phyloP scores from a whole-genome alignment of 139 green algal species.

The Zygnema circumcarinatum region DNA sequence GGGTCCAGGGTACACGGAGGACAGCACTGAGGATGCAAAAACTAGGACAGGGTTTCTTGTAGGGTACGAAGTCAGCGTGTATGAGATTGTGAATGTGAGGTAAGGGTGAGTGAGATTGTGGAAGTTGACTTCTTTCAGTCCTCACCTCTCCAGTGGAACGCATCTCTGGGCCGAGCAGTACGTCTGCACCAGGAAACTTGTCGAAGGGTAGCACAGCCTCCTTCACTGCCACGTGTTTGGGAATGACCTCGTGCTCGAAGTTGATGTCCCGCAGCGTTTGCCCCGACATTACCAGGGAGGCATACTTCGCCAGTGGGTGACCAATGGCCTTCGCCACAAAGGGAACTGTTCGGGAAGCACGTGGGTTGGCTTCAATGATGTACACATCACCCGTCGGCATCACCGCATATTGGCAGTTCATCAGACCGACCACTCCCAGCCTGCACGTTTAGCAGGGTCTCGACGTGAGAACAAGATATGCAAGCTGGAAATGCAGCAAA shows the following conservation, averaged over 20 bases:
- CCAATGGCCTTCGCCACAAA: constrained; percentile 98
- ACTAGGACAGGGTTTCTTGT: too few relatives aligned
- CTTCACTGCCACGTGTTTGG: constrained; percentile 95
- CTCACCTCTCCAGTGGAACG: constrained; percentile 95
- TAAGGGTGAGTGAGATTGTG: background rate
- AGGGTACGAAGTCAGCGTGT: too few relatives aligned
- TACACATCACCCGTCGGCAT: constrained; percentile 84
- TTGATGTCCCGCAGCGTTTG: constrained; percentile 83
- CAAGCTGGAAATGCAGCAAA: background rate
- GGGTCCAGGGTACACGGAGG: too few relatives aligned
- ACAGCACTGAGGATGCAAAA: too few relatives aligned
- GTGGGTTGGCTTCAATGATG: constrained; percentile 99
- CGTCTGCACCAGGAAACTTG: constrained; percentile 97
- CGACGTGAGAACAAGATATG: background rate
- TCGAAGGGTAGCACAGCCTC: constrained; percentile 99
- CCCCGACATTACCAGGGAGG: constrained; percentile 92
- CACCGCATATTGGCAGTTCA: constrained; percentile 99
- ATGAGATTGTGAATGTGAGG: too few relatives aligned
- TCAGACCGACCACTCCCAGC: constrained; percentile 94
- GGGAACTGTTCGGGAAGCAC: constrained; percentile 94
- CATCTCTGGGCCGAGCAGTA: constrained; percentile 98
- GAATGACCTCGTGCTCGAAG: constrained; percentile 86
- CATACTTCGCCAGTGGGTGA: constrained; percentile 95
- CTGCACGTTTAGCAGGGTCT: constrained; percentile 72
- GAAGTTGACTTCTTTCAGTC: too few relatives aligned